A percentile compares a stretch with the other conserved stretches of the same genome.
These are phyloP conservation scores for Shiraia sp. DNA, from an alignment of 2,329 filamentous ascomycete species.

Conservation along the genomic window DNA sequence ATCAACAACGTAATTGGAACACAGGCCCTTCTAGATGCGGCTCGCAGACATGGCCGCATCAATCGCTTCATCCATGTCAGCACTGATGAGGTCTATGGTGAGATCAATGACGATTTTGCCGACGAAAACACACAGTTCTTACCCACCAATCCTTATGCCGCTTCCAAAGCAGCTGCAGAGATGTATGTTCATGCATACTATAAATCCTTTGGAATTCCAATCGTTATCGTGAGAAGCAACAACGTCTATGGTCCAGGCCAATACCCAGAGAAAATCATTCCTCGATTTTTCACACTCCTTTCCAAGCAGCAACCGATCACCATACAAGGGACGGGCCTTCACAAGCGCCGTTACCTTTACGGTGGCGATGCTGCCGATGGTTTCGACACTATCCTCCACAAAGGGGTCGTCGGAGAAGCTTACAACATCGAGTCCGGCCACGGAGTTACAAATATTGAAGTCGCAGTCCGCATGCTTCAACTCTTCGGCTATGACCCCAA, in stretches of 20 bases:
- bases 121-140: neutral
- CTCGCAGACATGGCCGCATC: conserved; percentile 61
- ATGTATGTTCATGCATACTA: neutral
- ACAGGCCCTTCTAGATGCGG: conserved; percentile 74
- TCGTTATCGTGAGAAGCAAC: neutral
- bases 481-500: neutral
- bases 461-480: neutral
- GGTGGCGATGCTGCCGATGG: too few relatives aligned
- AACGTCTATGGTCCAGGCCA: too few relatives aligned
- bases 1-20: conserved; percentile 55
- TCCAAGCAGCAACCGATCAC: too few relatives aligned
- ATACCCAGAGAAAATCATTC: too few relatives aligned
- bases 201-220: neutral
- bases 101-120: neutral
- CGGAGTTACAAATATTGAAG: neutral
- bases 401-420: neutral
- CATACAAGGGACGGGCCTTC: too few relatives aligned
- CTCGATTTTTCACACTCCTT: too few relatives aligned
- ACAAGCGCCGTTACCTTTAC: too few relatives aligned
- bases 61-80: neutral
- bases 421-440: neutral
- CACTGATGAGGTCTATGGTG: neutral
- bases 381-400: too few relatives aligned
- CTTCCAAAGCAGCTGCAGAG: neutral
- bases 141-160: neutral